These are phyloP conservation scores for Entoloma clypeatum DNA, from an alignment of 1,284 basidiomycete genomes.

Conservation along the genomic window DNA sequence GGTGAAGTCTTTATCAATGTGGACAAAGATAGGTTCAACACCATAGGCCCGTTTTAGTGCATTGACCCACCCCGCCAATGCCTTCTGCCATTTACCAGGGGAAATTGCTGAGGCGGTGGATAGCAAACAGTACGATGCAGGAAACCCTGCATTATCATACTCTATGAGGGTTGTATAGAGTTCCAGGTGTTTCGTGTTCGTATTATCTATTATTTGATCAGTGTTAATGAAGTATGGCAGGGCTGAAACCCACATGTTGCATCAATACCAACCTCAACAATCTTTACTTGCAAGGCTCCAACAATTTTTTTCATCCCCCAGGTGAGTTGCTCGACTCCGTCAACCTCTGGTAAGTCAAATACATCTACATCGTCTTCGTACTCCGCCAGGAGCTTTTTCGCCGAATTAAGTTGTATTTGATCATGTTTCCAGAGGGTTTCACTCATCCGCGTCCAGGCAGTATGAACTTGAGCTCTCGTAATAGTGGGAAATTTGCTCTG, in stretches of 20 bases:
- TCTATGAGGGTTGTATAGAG: constrained; percentile 29
- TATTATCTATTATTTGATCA: constrained; percentile 23
- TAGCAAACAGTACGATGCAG: constrained; percentile 27
- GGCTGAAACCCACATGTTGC: constrained; percentile 28
- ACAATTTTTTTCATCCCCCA: constrained; percentile 25
- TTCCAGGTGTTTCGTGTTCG: constrained; percentile 29
- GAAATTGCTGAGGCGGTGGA: constrained; percentile 25
- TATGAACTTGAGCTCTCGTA: constrained; percentile 22
- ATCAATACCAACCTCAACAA: constrained; percentile 28
- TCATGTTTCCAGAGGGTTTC: constrained; percentile 26
- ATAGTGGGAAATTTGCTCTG: constrained; percentile 20
- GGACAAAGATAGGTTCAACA: constrained; percentile 21
- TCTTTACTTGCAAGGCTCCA: constrained; percentile 13
- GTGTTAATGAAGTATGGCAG: neutral
- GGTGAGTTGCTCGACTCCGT: constrained; percentile 24
- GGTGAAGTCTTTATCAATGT: constrained; percentile 31
- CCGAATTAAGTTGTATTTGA: constrained; percentile 24
- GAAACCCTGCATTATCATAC: constrained; percentile 28
- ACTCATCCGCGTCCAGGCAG: constrained; percentile 23
- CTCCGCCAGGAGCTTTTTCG: constrained; percentile 24
- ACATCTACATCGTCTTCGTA: constrained; percentile 22
- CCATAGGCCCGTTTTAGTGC: constrained; percentile 20
- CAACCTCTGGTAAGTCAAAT: constrained; percentile 14
- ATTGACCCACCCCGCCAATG: constrained; percentile 20
- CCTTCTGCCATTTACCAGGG: constrained; percentile 20